Conservation (phyloP, 202 grass and related monocot species). For the Panicum virgatum region DNA sequence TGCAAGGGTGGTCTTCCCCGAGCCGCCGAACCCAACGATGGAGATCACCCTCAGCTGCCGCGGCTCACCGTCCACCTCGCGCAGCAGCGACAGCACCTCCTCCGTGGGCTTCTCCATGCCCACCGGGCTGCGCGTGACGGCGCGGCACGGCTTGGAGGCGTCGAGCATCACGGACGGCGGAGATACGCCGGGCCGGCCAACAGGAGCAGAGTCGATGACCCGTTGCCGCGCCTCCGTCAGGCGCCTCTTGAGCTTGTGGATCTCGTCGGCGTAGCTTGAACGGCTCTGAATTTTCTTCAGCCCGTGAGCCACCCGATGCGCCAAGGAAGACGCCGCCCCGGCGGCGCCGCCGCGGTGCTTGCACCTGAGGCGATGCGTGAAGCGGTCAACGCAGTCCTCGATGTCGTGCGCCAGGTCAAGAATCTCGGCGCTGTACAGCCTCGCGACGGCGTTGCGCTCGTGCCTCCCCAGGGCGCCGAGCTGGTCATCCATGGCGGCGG, state of each 20-base stretch:
- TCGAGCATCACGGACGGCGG: not conserved
- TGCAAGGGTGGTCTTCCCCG: slow-evolving; percentile 36
- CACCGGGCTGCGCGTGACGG: not conserved
- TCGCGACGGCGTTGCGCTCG: not conserved
- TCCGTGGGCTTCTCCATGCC: slow-evolving; percentile 23
- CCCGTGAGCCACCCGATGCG: slow-evolving; percentile 5
- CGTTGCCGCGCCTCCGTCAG: slow-evolving; percentile 16
- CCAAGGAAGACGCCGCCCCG: not conserved
- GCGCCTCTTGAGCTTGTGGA: slow-evolving; percentile 38
- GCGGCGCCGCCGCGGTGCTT: not conserved
- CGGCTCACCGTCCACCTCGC: slow-evolving; percentile 39
- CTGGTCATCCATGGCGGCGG: slow-evolving; percentile 41
- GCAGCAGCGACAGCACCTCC: slow-evolving; percentile 14
- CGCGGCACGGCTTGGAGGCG: not conserved
- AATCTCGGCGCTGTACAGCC: slow-evolving; percentile 24
- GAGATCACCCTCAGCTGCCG: slow-evolving; percentile 46
- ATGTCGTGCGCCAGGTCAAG: slow-evolving; percentile 34
- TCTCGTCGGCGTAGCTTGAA: not conserved
- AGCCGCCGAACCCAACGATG: slow-evolving; percentile 35
- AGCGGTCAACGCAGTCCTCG: slow-evolving; percentile 46
- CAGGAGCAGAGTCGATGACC: not conserved
- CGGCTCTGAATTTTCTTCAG: slow-evolving; percentile 26
- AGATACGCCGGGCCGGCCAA: too few relatives aligned
- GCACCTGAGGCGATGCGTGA: slow-evolving; percentile 36
- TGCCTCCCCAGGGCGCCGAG: not conserved